Evolutionary conservation across 139 green algal species (phyloP).

Genomic region (Chlorella sp.): DNA sequence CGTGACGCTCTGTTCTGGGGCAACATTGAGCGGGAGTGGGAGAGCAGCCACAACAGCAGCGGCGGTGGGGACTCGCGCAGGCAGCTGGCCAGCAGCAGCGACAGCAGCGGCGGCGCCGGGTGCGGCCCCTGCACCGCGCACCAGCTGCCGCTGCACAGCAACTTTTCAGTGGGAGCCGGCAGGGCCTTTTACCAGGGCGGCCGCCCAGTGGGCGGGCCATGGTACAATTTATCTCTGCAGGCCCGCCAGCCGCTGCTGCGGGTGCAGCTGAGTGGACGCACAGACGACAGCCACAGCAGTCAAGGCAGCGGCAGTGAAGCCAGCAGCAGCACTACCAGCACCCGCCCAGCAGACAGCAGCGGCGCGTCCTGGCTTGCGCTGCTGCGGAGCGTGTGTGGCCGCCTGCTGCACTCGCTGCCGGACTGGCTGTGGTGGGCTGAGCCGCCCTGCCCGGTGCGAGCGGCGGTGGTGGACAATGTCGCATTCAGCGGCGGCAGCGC

Average conservation of each 20-base stretch:
- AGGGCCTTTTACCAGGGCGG: slow-evolving; percentile 3
- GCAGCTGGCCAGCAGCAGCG: no score
- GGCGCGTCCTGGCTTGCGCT: no score
- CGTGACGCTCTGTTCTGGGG: slow-evolving; percentile 38
- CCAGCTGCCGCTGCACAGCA: slow-evolving; percentile 28
- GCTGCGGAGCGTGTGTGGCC: no score
- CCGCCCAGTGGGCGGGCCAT: not conserved
- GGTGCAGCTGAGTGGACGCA: not conserved
- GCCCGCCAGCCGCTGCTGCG: slow-evolving; percentile 19
- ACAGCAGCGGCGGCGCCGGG: not conserved
- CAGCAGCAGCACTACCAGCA: no score
- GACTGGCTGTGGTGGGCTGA: not conserved
- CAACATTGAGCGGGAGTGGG: slow-evolving; percentile 11
- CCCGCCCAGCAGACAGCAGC: no score
- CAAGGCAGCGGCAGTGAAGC: not conserved
- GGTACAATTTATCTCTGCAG: slow-evolving; percentile 43
- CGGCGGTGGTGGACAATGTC: not conserved
- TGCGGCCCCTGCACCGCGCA: not conserved
- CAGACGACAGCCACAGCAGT: not conserved
- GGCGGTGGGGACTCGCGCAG: no score
- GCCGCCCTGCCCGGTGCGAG: not conserved
- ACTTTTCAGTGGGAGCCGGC: slow-evolving; percentile 33
- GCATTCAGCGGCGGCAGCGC: slow-evolving; percentile 15
- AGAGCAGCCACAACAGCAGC: not conserved
- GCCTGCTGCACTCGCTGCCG: no score